Conservation (phyloP, 192 early-diverging fungal genomes). For the Backusella circina region DNA sequence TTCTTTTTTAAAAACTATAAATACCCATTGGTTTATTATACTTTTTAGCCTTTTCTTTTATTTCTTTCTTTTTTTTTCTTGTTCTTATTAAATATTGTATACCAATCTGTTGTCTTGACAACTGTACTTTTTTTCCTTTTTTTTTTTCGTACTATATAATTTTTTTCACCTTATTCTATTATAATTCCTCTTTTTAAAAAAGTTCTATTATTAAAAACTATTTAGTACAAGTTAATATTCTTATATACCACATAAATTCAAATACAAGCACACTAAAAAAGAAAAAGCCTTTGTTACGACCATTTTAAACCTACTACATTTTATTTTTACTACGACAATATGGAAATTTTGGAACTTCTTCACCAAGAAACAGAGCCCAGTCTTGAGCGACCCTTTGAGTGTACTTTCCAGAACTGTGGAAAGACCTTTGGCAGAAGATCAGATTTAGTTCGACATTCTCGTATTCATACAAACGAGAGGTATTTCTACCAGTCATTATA, state of each 20-base stretch:
- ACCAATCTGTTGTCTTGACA: conserved; percentile 12
- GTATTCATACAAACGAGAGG: conserved; percentile 82
- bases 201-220: background rate
- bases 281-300: background rate
- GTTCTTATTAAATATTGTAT: background rate
- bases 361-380: conserved; percentile 43
- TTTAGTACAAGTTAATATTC: background rate
- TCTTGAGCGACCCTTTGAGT: conserved; percentile 52
- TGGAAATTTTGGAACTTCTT: conserved; percentile 63
- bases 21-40: background rate
- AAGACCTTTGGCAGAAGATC: conserved; percentile 67
- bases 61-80: background rate
- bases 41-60: background rate
- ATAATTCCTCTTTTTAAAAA: background rate
- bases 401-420: conserved; percentile 57
- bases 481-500: conserved; percentile 16
- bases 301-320: background rate
- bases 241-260: background rate
- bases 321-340: conserved; percentile 17
- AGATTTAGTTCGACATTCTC: conserved; percentile 72
- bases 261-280: background rate
- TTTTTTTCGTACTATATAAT: background rate
- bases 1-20: background rate
- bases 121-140: background rate
- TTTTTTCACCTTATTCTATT: background rate